Base-by-base conservation (phyloP, 192 early-diverging fungal species). In the Coemansia sp. region DNA sequence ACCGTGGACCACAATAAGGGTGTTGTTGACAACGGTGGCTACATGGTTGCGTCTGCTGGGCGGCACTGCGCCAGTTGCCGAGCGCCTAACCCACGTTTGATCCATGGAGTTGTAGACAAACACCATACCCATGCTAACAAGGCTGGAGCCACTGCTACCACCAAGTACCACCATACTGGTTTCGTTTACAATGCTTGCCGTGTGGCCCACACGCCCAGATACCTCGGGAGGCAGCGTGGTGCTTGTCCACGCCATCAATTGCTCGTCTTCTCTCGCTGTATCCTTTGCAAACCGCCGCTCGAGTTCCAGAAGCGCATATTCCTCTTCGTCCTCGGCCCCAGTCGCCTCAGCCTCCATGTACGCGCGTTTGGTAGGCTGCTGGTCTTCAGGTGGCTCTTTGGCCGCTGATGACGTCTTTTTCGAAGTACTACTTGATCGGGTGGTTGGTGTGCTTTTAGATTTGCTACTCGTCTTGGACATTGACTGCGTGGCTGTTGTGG, bases 161-260 rank as follows among this genome's bases (percentile, higher is more conserved):
- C 82, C 82, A 18, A 84, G 39, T 6, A 84, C 74, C 18, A 73
- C 82, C 82, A 84, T 84, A 10, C 53, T 45, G 21, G 59, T 62
- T 20, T 61, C 58, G 39, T 62, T 61, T 0, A 80, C 52, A 20
- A 79, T 59, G 30, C 55, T 74, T 25, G 74, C 65, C 0, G 71
- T 72, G 52, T 84, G 82, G 12, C 70, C 76, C 0, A 75, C 61
- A 20, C 81, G 72, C 8, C 67, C 76, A 7, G 62, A 45, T 31
- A 78, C 66, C n/a, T 66, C 63, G 10, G 40, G 26, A 33, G 75
- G 76, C 71, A 73, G 58, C 23, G 67, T 75, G 26, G 59, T 34
- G 49, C 71, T 75, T 61, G 68, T 48, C 77, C 77, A 80, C 3
- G 68, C 18, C 77, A 80, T 80, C 6, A 80, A 31, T 46, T 34